Percentiles rank a stretch among this genome's conserved stretches.
Evolutionary conservation across 2,329 filamentous ascomycete species (phyloP).

Genomic region (Daldinia sp.): DNA sequence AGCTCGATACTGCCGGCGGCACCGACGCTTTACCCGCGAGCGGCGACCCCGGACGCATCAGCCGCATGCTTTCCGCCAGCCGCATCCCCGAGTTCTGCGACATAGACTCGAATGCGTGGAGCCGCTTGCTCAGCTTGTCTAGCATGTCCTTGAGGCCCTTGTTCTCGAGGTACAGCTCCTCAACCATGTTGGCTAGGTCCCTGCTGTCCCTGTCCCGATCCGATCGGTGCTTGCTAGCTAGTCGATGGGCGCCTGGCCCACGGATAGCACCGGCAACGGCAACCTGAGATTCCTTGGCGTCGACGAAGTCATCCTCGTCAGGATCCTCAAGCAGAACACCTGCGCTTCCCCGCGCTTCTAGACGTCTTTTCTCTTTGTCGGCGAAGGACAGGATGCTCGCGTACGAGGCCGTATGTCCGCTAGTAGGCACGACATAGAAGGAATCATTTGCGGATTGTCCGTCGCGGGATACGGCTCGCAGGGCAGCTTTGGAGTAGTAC

Average conservation of each 20-base stretch:
- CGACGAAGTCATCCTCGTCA: slow-evolving; percentile 88
- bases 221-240: neutral
- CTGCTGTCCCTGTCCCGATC: slow-evolving; percentile 57
- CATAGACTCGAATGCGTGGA: slow-evolving; percentile 94
- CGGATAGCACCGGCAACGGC: neutral
- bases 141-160: slow-evolving; percentile 85
- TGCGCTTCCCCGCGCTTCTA: slow-evolving; percentile 60
- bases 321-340: slow-evolving; percentile 65
- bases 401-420: slow-evolving; percentile 92
- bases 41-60: slow-evolving; percentile 70
- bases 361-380: slow-evolving; percentile 73
- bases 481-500: slow-evolving; percentile 86
- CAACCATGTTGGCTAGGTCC: slow-evolving; percentile 75
- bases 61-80: slow-evolving; percentile 83
- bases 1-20: neutral
- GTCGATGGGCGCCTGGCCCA: neutral
- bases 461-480: slow-evolving; percentile 80
- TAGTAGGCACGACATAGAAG: slow-evolving; percentile 95
- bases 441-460: slow-evolving; percentile 76
- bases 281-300: slow-evolving; percentile 77
- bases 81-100: slow-evolving; percentile 89
- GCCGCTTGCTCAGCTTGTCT: slow-evolving; percentile 85
- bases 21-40: slow-evolving; percentile 39
- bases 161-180: slow-evolving; percentile 92
- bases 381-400: slow-evolving; percentile 84